Evolutionary conservation across 2,329 filamentous ascomycete species (phyloP).

Genomic region (Cryphonectria naterciae): DNA sequence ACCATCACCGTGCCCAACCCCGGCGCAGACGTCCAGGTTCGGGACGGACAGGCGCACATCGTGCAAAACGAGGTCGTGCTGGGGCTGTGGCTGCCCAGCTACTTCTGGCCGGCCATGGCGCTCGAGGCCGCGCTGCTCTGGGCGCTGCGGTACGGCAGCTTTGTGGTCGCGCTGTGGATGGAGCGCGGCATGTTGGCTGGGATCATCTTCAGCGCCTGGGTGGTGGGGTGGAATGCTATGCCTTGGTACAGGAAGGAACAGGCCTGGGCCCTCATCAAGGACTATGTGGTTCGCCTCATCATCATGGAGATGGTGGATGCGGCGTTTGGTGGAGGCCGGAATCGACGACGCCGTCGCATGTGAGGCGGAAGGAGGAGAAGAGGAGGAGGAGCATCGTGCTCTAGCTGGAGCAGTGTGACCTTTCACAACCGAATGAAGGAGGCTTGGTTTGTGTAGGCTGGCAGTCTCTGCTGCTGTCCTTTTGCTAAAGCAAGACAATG

Average conservation of each 20-base stretch:
- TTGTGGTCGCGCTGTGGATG: conserved; percentile 11
- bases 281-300: conserved; percentile 24
- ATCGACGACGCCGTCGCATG: conserved; percentile 22
- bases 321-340: conserved; percentile 24
- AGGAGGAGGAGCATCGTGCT: neutral
- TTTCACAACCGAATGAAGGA: fast-evolving
- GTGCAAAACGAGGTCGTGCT: conserved; percentile 11
- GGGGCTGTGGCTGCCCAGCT: conserved; percentile 25
- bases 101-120: conserved; percentile 24
- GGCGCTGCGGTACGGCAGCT: conserved; percentile 7
- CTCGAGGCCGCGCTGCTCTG: conserved; percentile 25
- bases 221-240: conserved; percentile 28
- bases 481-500: neutral
- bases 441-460: neutral
- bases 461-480: neutral
- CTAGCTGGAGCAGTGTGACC: neutral
- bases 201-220: conserved; percentile 15
- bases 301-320: conserved; percentile 28
- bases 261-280: conserved; percentile 27
- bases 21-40: conserved; percentile 13
- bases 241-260: conserved; percentile 28
- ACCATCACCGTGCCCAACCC: conserved; percentile 25
- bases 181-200: conserved; percentile 1
- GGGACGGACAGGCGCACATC: neutral
- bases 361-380: neutral